phyloP scores from a whole-genome alignment of 768 basidiomycete species.

The Hortiboletus flavorubellus region DNA sequence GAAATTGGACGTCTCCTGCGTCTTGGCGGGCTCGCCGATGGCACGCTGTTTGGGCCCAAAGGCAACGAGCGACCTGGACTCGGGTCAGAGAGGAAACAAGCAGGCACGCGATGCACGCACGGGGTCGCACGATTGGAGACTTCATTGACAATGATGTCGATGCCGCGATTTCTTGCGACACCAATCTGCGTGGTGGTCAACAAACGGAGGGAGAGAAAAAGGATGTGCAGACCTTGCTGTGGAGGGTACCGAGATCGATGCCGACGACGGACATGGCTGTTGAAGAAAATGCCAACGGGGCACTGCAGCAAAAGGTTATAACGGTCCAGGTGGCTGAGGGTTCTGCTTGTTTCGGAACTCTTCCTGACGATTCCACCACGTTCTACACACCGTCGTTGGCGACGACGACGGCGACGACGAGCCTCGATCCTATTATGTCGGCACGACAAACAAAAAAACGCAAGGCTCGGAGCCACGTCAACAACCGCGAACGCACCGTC shows the following conservation, averaged over 20 bases:
- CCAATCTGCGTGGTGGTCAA: constrained; percentile 59
- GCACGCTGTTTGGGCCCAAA: constrained; percentile 89
- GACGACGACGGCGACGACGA: background rate
- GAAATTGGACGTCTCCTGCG: constrained; percentile 97
- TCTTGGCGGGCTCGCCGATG: constrained; percentile 95
- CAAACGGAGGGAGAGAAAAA: no score
- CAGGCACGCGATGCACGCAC: constrained; percentile 46
- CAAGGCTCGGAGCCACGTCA: constrained; percentile 50
- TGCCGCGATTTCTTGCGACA: constrained; percentile 92
- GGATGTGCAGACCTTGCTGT: constrained; percentile 63
- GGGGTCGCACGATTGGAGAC: constrained; percentile 96
- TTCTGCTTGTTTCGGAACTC: constrained; percentile 19
- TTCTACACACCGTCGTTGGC: constrained; percentile 15
- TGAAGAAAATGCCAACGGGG: background rate
- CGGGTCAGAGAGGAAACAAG: background rate
- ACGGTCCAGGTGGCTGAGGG: constrained; percentile 16
- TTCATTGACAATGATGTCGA: constrained; percentile 98
- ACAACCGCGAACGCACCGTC: constrained; percentile 64
- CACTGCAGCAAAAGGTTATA: no score
- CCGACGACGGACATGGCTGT: constrained; percentile 84
- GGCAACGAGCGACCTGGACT: constrained; percentile 80
- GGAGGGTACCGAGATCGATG: constrained; percentile 88
- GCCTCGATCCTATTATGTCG: constrained; percentile 38
- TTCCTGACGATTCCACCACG: constrained; percentile 27
- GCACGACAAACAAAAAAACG: constrained; percentile 63